Percentiles rank a stretch among this genome's conserved stretches.
These are phyloP conservation scores for Sphagnum contortum DNA, from an alignment of 225 moss, liverwort and hornwort genomes.

Conservation along the genomic window DNA sequence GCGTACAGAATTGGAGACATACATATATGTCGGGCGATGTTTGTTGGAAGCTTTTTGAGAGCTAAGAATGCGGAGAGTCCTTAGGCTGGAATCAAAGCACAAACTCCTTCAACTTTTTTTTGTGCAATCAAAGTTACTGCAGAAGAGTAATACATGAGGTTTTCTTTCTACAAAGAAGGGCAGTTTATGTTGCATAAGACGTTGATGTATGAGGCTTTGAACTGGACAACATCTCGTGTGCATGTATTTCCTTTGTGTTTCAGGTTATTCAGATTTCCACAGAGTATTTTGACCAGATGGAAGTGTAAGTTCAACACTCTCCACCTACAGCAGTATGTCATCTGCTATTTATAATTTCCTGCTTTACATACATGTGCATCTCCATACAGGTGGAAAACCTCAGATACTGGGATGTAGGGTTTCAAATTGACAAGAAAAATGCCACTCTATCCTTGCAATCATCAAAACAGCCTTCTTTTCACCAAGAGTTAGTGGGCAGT, in stretches of 20 bases:
- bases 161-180: too few relatives aligned
- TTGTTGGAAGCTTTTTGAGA: too few relatives aligned
- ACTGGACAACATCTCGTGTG: constrained; percentile 10
- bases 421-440: too few relatives aligned
- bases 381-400: neutral
- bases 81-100: too few relatives aligned
- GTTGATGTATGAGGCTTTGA: neutral
- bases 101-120: neutral
- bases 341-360: neutral
- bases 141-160: too few relatives aligned
- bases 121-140: neutral
- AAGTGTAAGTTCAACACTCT: constrained; percentile 41
- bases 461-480: neutral
- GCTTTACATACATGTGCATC: neutral
- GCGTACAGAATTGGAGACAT: too few relatives aligned
- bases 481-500: neutral
- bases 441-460: neutral
- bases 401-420: neutral
- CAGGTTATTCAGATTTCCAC: constrained; percentile 52
- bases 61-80: too few relatives aligned
- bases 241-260: constrained; percentile 11
- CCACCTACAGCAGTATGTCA: constrained; percentile 10
- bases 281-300: constrained; percentile 43
- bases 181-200: neutral
- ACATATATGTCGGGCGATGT: too few relatives aligned